These are phyloP conservation scores for Ogataea pilisensis DNA, from an alignment of 805 yeast genomes.

Conservation along the genomic window DNA sequence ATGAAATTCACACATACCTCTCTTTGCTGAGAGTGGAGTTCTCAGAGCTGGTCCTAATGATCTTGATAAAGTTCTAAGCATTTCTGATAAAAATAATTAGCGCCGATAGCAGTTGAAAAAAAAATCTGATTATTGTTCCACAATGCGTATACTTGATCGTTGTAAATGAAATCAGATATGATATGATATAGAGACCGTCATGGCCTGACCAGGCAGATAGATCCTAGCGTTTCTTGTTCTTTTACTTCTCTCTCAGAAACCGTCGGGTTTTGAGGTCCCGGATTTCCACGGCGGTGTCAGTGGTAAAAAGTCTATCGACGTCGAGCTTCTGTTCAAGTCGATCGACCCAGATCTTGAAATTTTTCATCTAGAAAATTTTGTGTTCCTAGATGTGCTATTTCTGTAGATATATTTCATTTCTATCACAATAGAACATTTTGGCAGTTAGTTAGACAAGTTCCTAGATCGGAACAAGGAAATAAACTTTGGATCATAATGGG, in stretches of 20 bases:
- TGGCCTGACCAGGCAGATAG: too few species aligned
- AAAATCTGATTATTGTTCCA: too few species aligned
- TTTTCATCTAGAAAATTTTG: background rate
- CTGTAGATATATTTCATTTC: too few species aligned
- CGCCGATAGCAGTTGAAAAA: too few species aligned
- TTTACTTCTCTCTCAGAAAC: background rate
- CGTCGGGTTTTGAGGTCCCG: background rate
- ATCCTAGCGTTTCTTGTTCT: too few species aligned
- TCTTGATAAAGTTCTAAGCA: conserved; percentile 16
- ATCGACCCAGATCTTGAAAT: background rate
- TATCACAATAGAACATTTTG: too few species aligned
- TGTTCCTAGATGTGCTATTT: background rate
- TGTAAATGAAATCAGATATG: too few species aligned
- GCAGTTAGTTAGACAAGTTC: too few species aligned
- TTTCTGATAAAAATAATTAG: too few species aligned
- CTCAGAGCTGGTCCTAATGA: conserved; percentile 7
- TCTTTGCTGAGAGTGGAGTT: background rate
- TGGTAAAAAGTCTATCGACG: background rate
- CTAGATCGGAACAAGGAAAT: too few species aligned
- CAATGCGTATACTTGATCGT: too few species aligned
- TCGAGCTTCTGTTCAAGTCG: background rate
- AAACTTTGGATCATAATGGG: too few species aligned
- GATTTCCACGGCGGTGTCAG: background rate
- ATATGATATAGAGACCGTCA: background rate
- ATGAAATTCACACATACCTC: conserved; percentile 6